Conservation (phyloP, 2,329 filamentous ascomycete species). For the Pleomassaria siparia region DNA sequence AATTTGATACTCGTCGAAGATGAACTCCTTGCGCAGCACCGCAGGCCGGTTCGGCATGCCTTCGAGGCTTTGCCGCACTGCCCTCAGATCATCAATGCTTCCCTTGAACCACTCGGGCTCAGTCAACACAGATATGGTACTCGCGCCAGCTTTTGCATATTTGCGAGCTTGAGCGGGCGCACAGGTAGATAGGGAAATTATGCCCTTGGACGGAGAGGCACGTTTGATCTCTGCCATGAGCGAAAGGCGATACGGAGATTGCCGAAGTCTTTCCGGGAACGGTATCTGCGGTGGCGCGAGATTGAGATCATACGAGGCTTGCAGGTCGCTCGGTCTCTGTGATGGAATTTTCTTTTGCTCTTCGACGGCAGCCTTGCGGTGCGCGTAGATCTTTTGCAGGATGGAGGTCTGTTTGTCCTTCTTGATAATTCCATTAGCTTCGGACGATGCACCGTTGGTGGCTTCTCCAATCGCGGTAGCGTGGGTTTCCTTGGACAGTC, state of each 20-base stretch:
- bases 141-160: constrained; percentile 92
- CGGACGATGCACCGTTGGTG: constrained; percentile 18
- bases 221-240: constrained; percentile 98
- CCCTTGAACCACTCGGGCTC: constrained; percentile 99
- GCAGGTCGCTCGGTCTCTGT: constrained; percentile 77
- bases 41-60: constrained; percentile 91
- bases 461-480: constrained; percentile 34
- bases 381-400: constrained; percentile 84
- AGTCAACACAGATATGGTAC: constrained; percentile 96
- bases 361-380: constrained; percentile 73
- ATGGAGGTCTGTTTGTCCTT: constrained; percentile 76
- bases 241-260: constrained; percentile 84
- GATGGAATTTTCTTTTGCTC: constrained; percentile 85
- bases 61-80: constrained; percentile 84
- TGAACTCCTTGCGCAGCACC: constrained; percentile 91
- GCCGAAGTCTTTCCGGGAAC: constrained; percentile 75
- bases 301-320: constrained; percentile 82
- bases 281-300: constrained; percentile 81
- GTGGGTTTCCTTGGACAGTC: constrained; percentile 46
- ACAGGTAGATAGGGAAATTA: constrained; percentile 84
- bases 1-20: constrained; percentile 98
- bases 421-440: constrained; percentile 20
- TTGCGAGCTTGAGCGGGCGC: constrained; percentile 87
- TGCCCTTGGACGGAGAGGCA: constrained; percentile 92
- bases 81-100: constrained; percentile 87